Evolutionary conservation across 768 basidiomycete species (phyloP).

Genomic region (Panus rudis): DNA sequence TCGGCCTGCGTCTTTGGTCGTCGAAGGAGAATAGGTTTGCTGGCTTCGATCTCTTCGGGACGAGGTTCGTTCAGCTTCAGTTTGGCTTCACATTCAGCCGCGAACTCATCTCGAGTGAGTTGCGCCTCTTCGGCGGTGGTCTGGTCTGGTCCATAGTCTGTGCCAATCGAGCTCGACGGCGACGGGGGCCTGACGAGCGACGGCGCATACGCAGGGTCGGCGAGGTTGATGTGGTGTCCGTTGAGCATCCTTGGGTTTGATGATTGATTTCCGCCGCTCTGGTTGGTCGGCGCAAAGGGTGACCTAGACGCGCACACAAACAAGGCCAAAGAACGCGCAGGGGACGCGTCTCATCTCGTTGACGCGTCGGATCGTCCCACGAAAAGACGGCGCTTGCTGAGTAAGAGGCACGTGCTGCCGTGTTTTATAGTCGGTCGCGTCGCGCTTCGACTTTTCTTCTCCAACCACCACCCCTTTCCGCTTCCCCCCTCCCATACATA

Average conservation of each 20-base stretch:
- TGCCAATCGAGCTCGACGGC: constrained; percentile 40
- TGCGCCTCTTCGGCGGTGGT: constrained; percentile 35
- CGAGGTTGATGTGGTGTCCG: constrained; percentile 14
- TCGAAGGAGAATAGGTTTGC: constrained; percentile 27
- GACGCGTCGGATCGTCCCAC: constrained; percentile 5
- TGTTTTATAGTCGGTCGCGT: constrained; percentile 21
- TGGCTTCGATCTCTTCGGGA: constrained; percentile 31
- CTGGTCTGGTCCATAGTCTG: constrained; percentile 40
- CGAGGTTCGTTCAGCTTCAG: constrained; percentile 30
- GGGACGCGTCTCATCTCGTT: not conserved
- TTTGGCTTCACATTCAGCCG: constrained; percentile 26
- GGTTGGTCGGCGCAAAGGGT: constrained; percentile 4
- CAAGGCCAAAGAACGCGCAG: constrained; percentile 10
- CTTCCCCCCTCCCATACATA: constrained; percentile 7
- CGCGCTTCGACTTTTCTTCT: constrained; percentile 16
- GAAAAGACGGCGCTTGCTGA: too few relatives aligned
- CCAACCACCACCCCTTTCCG: constrained; percentile 14
- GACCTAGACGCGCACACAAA: constrained; percentile 7
- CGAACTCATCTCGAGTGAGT: constrained; percentile 31
- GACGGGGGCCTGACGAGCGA: constrained; percentile 40
- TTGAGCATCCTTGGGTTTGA: not conserved
- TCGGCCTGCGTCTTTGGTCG: constrained; percentile 30
- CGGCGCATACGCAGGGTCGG: constrained; percentile 31
- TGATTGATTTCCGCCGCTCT: constrained; percentile 1
- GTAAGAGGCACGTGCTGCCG: not conserved